phyloP scores from a whole-genome alignment of 768 basidiomycete genomes.

The Amanita rimosa region DNA sequence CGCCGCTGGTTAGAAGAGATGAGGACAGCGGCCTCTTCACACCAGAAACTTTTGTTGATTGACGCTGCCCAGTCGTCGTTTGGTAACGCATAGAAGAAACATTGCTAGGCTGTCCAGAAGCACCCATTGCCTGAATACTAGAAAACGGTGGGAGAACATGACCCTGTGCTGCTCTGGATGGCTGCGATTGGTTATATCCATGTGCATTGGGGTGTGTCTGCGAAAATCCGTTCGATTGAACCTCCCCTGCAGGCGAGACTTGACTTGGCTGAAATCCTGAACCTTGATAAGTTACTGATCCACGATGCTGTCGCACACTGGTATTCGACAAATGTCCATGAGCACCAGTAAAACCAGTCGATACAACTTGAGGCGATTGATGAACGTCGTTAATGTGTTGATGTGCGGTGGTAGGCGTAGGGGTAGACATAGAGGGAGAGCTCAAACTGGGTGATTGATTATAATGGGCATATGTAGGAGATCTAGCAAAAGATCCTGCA shows the following conservation, averaged over 20 bases:
- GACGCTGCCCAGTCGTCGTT: conserved; percentile 25
- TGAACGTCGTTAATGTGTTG: conserved; percentile 28
- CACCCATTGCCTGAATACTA: conserved; percentile 48
- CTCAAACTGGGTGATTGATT: conserved; percentile 60
- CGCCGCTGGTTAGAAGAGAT: conserved; percentile 64
- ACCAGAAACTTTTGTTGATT: conserved; percentile 22
- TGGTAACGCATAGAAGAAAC: conserved; percentile 55
- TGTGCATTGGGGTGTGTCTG: conserved; percentile 29
- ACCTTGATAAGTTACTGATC: conserved; percentile 15
- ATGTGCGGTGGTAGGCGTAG: conserved; percentile 34
- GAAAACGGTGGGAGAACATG: conserved; percentile 65
- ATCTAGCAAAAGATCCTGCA: conserved; percentile 39
- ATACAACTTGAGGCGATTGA: conserved; percentile 25
- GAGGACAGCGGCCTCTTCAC: conserved; percentile 47
- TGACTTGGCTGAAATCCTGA: conserved; percentile 23
- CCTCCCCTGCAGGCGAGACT: conserved; percentile 23
- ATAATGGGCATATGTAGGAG: conserved; percentile 49
- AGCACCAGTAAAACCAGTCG: conserved; percentile 18
- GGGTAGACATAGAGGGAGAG: conserved; percentile 43
- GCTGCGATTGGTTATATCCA: conserved; percentile 18
- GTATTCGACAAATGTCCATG: conserved; percentile 12
- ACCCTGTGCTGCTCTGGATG: conserved; percentile 22
- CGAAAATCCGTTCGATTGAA: conserved; percentile 30
- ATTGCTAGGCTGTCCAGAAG: conserved; percentile 32
- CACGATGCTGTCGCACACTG: conserved; percentile 12